phyloP scores from a whole-genome alignment of 768 basidiomycete species.

The Hemileccinum impolitum region DNA sequence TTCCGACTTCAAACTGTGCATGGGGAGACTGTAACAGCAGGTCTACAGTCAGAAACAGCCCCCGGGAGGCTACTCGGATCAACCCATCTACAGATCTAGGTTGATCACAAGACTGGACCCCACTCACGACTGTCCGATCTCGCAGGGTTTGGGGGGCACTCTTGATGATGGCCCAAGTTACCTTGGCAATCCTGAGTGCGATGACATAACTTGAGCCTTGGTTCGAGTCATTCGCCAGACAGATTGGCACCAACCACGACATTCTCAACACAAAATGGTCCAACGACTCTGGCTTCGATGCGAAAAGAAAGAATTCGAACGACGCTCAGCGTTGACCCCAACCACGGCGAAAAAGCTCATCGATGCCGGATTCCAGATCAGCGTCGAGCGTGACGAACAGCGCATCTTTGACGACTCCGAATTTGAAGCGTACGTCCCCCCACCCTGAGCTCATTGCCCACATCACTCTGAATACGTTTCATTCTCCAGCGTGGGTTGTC shows the following conservation, averaged over 20 bases:
- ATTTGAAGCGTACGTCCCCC: conserved; percentile 74
- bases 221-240: not conserved
- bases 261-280: conserved; percentile 2
- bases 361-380: conserved; percentile 85
- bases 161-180: too few species aligned
- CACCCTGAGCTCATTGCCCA: conserved; percentile 7
- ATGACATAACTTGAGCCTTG: not conserved
- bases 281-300: conserved; percentile 89
- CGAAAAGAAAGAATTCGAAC: conserved; percentile 95
- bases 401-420: conserved; percentile 92
- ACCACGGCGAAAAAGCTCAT: conserved; percentile 85
- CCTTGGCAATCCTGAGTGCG: too few species aligned
- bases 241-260: not conserved
- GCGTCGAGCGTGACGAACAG: conserved; percentile 90
- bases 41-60: too few species aligned
- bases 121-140: too few species aligned
- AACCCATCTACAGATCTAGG: too few species aligned
- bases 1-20: too few species aligned
- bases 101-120: too few species aligned
- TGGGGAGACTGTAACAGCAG: too few species aligned
- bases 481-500: conserved; percentile 76
- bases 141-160: too few species aligned
- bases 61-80: too few species aligned
- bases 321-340: conserved; percentile 89
- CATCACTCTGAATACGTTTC: not conserved